Base-by-base conservation (phyloP, 2,329 filamentous ascomycete genomes). In the Juglanconis oblonga region DNA sequence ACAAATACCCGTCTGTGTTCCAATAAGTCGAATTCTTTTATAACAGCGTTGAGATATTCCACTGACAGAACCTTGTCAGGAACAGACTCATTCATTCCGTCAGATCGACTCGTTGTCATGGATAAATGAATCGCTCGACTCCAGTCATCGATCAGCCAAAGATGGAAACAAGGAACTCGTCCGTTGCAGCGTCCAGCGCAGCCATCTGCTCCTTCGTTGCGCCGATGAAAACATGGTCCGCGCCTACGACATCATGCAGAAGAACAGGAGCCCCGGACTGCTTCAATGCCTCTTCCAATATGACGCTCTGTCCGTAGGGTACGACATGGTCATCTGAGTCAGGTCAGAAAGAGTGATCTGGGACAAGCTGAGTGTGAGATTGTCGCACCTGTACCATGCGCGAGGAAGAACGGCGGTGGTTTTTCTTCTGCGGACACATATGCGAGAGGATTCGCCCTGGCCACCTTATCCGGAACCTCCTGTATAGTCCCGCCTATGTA, bases 161-260 rank as follows among this genome's bases (percentile, higher is more conserved):
- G 3, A 62, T 42, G 4, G 57, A 55, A 44, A 45, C 50, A n/a
- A 62, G 38, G 9, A 62, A 62, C 7, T 60, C 61, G 38, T 57
- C 61, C 29, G 61, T 62, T 9, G 40, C 49, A 14, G 42, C 44
- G n/a, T 62, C 57, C 35, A 62, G 29, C n/a, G 59, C 57, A 5
- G 42, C 45, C 31, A 52, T 55, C 31, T 62, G 51, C n/a, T 62
- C 61, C 42, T 47, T 56, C 10, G 44, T 57, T 4, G 55, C 55
- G 9, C 61, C 61, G 1, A 44, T 5, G n/a, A 62, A 62, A 9
- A 60, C 40, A 29, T 62, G 61, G 48, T 62, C 61, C n/a, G 47
- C 40, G 4, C 47, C 49, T 5, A 56, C 57, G 4, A 62, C 57
- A 1, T 36, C 36, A 35, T 57, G 54, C 5, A 62, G 24, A 1